phyloP scores from a whole-genome alignment of 805 yeast species.

The Suhomyces faveliae region DNA sequence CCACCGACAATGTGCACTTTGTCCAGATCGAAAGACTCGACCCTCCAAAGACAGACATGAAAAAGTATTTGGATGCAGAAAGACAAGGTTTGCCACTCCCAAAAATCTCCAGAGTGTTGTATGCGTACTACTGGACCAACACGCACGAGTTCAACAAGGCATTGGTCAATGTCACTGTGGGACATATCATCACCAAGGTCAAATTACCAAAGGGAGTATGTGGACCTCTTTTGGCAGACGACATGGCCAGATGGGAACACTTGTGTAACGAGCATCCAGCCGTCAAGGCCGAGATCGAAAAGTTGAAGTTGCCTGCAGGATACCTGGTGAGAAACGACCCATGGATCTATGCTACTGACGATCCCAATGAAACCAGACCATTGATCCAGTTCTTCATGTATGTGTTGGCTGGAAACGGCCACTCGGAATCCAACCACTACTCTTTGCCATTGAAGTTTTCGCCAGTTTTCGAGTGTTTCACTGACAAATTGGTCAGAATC shows the following conservation, averaged over 20 bases:
- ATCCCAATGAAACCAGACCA: constrained; percentile 56
- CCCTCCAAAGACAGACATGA: constrained; percentile 76
- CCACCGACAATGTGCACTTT: constrained; percentile 56
- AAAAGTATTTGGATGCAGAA: constrained; percentile 66
- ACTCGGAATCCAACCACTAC: constrained; percentile 73
- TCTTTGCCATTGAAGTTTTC: constrained; percentile 71
- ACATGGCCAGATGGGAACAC: constrained; percentile 53
- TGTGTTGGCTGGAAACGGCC: constrained; percentile 58
- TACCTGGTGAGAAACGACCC: constrained; percentile 64
- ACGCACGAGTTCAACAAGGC: constrained; percentile 62
- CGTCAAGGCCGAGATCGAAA: constrained; percentile 62
- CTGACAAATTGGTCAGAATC: constrained; percentile 63
- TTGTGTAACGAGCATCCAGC: constrained; percentile 52
- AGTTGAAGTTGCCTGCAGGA: constrained; percentile 60
- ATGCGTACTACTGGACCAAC: constrained; percentile 59
- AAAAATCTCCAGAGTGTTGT: constrained; percentile 64
- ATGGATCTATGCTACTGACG: constrained; percentile 86
- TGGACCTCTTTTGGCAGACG: constrained; percentile 73
- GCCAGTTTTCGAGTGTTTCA: constrained; percentile 65
- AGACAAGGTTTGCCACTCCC: constrained; percentile 49
- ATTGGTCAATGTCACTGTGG: constrained; percentile 61
- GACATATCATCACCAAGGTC: constrained; percentile 58
- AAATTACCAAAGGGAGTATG: constrained; percentile 58
- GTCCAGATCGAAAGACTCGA: constrained; percentile 66
- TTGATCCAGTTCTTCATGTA: constrained; percentile 75